These are phyloP conservation scores for Xylaria sp. DNA, from an alignment of 2,329 filamentous ascomycete genomes.

Conservation along the genomic window DNA sequence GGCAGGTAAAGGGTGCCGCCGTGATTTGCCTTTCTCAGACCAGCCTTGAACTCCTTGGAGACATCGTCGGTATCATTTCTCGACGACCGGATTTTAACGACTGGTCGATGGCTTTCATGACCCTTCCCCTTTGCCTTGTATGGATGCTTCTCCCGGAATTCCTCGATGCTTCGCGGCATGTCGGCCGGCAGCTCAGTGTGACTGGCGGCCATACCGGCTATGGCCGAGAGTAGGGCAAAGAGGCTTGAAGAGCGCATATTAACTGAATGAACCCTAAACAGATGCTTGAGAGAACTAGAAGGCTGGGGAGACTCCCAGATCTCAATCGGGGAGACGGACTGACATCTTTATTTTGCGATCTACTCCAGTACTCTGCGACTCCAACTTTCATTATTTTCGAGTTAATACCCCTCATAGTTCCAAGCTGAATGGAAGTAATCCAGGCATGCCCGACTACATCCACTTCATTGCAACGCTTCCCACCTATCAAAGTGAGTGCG, in stretches of 20 bases:
- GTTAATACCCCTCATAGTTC: slow-evolving; percentile 5
- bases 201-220: slow-evolving; percentile 42
- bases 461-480: slow-evolving; percentile 22
- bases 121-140: slow-evolving; percentile 45
- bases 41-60: slow-evolving; percentile 64
- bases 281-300: slow-evolving; percentile 2
- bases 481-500: slow-evolving; percentile 25
- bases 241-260: slow-evolving; percentile 44
- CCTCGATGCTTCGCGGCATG: slow-evolving; percentile 51
- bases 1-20: slow-evolving; percentile 67
- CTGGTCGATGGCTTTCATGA: slow-evolving; percentile 41
- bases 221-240: slow-evolving; percentile 41
- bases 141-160: slow-evolving; percentile 55
- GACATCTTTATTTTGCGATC: slow-evolving; percentile 15
- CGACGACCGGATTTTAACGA: slow-evolving; percentile 64
- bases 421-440: neutral
- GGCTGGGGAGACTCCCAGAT: slow-evolving; percentile 1
- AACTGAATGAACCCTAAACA: slow-evolving; percentile 14
- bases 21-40: slow-evolving; percentile 66
- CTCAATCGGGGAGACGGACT: neutral
- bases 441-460: slow-evolving; percentile 7
- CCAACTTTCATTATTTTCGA: neutral
- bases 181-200: slow-evolving; percentile 47
- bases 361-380: neutral
- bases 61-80: slow-evolving; percentile 66